Conservation (phyloP, 768 basidiomycete species). For the Rhodosporidiobolus odoratus region DNA sequence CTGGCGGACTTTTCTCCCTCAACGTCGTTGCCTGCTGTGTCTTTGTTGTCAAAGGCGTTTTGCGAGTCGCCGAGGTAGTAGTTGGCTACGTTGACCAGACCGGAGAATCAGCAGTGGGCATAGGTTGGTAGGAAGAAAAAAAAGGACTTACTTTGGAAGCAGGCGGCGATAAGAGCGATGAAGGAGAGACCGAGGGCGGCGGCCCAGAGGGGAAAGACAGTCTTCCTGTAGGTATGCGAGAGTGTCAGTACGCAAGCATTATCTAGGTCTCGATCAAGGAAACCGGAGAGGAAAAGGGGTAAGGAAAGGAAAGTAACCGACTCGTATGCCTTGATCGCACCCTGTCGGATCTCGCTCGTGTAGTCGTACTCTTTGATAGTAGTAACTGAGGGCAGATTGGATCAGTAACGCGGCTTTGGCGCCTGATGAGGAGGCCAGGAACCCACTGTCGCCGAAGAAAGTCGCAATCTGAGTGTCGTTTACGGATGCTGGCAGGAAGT, state of each 20-base stretch:
- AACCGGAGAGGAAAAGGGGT: background rate
- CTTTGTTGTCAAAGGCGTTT: conserved; percentile 41
- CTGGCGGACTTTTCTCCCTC: conserved; percentile 37
- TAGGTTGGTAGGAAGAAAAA: background rate
- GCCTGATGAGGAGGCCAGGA: background rate
- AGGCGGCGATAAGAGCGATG: conserved; percentile 43
- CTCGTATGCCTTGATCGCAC: conserved; percentile 30
- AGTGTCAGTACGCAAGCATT: background rate
- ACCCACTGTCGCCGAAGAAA: conserved; percentile 43
- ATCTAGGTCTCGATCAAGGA: background rate
- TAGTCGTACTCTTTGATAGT: conserved; percentile 34
- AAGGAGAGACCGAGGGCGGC: conserved; percentile 43
- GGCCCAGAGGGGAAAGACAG: conserved; percentile 42
- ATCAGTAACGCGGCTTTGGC: no score
- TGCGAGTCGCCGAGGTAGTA: conserved; percentile 46
- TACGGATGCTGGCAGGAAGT: conserved; percentile 40
- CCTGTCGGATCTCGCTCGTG: conserved; percentile 16
- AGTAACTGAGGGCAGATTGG: conserved; percentile 4
- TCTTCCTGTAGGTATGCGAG: conserved; percentile 23
- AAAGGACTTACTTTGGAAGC: conserved; percentile 31
- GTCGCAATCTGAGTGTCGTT: conserved; percentile 43
- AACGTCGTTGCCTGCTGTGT: conserved; percentile 29
- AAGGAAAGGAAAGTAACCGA: background rate
- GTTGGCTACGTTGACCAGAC: conserved; percentile 37
- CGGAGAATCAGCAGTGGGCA: background rate